Conservation (phyloP, 768 basidiomycete genomes). For the Mycena sanguinolenta region DNA sequence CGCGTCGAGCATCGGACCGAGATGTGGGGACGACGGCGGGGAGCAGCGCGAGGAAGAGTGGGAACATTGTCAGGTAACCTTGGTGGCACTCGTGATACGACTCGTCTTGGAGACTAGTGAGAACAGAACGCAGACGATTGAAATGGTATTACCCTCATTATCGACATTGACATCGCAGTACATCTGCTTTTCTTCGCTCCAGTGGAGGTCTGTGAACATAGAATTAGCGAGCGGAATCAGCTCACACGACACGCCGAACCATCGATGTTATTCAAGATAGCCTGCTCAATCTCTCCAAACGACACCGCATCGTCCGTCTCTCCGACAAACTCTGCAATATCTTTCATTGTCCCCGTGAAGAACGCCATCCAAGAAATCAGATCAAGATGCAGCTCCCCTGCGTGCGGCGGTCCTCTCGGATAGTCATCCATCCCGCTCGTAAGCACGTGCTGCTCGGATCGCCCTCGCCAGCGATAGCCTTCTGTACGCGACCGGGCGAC, state of each 20-base stretch:
- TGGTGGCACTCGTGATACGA: slow-evolving; percentile 91
- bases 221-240: neutral
- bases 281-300: slow-evolving; percentile 82
- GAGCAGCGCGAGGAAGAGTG: slow-evolving; percentile 88
- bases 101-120: slow-evolving; percentile 71
- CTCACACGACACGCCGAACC: slow-evolving; percentile 57
- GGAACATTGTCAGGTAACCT: slow-evolving; percentile 96
- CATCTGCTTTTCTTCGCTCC: slow-evolving; percentile 91
- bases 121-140: neutral
- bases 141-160: slow-evolving; percentile 73
- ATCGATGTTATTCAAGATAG: slow-evolving; percentile 87
- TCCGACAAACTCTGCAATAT: slow-evolving; percentile 88
- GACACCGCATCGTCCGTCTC: slow-evolving; percentile 87
- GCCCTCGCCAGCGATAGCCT: slow-evolving; percentile 94
- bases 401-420: slow-evolving; percentile 89
- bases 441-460: slow-evolving; percentile 87
- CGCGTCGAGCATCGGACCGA: slow-evolving; percentile 85
- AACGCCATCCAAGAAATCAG: slow-evolving; percentile 97
- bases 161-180: slow-evolving; percentile 93
- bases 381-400: slow-evolving; percentile 94
- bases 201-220: slow-evolving; percentile 84
- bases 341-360: slow-evolving; percentile 94
- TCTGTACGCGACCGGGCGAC: slow-evolving; percentile 89
- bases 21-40: slow-evolving; percentile 81
- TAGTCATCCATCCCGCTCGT: slow-evolving; percentile 98